phyloP scores from a whole-genome alignment of 345 rosid genomes.

The Eutrema japonicum region DNA sequence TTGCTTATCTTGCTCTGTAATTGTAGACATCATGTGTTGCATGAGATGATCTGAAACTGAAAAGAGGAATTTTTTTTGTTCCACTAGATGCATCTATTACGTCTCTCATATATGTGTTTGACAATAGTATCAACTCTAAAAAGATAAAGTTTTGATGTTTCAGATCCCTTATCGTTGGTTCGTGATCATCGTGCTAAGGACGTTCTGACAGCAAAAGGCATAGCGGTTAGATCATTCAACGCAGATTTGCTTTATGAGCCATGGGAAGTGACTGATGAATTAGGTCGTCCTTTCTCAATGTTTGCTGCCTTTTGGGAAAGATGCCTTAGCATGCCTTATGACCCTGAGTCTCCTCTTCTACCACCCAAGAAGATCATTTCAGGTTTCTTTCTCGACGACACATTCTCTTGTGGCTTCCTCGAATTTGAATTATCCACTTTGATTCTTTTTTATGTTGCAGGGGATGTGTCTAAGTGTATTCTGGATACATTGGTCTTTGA shows the following conservation, averaged over 20 bases:
- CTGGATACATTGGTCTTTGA: conserved; percentile 75
- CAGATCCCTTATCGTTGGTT: conserved; percentile 92
- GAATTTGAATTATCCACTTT: neutral
- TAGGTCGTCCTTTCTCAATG: conserved; percentile 75
- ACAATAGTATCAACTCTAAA: neutral
- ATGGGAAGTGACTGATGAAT: conserved; percentile 88
- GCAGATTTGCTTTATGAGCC: conserved; percentile 99
- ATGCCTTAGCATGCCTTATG: conserved; percentile 97
- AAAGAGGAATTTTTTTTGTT: neutral
- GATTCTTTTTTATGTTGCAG: conserved; percentile 47
- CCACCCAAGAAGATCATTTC: conserved; percentile 94
- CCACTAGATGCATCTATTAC: neutral
- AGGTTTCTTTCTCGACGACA: conserved; percentile 51
- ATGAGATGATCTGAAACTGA: neutral
- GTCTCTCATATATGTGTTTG: neutral
- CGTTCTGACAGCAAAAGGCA: conserved; percentile 69
- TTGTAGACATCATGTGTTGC: neutral
- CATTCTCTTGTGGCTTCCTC: conserved; percentile 7
- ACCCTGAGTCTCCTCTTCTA: conserved; percentile 96
- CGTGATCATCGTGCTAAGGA: conserved; percentile 96
- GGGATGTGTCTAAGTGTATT: conserved; percentile 73
- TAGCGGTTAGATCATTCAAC: conserved; percentile 78
- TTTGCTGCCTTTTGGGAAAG: conserved; percentile 88
- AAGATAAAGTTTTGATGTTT: conserved; percentile 39
- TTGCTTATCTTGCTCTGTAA: neutral